phyloP scores from a whole-genome alignment of 208 protist genomes.

The Lotmaria passim region DNA sequence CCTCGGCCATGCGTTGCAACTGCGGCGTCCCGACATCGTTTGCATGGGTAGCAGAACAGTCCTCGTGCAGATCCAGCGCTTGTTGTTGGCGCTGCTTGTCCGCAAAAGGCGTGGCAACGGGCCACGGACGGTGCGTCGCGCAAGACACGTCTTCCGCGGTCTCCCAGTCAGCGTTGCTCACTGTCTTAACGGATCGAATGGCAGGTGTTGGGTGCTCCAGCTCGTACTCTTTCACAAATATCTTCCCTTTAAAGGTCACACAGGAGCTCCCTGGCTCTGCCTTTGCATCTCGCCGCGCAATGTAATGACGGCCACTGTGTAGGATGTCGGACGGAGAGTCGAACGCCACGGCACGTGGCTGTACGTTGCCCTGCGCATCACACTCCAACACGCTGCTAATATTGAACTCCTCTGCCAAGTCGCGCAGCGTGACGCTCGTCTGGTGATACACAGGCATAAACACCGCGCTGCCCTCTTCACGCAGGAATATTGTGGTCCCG shows the following conservation, averaged over 20 bases:
- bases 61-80: slow-evolving; percentile 6
- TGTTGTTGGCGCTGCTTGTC: slow-evolving; percentile 4
- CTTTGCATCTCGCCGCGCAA: slow-evolving; percentile 66
- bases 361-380: slow-evolving; percentile 64
- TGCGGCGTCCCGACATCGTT: not conserved
- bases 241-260: slow-evolving; percentile 83
- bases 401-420: slow-evolving; percentile 81
- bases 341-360: slow-evolving; percentile 74
- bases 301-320: slow-evolving; percentile 79
- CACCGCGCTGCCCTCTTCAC: slow-evolving; percentile 42
- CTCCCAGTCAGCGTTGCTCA: not conserved
- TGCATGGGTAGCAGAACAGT: slow-evolving; percentile 2
- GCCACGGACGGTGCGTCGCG: not conserved
- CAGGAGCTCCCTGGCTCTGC: slow-evolving; percentile 43
- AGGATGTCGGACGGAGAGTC: slow-evolving; percentile 85
- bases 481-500: slow-evolving; percentile 54
- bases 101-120: slow-evolving; percentile 21
- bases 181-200: not conserved
- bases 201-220: slow-evolving; percentile 49
- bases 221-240: slow-evolving; percentile 85
- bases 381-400: slow-evolving; percentile 88
- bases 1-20: not conserved
- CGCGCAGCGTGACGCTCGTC: slow-evolving; percentile 63
- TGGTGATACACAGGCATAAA: slow-evolving; percentile 61
- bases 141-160: not conserved